These are phyloP conservation scores for Rhynchospora tenuis DNA, from an alignment of 176 grass and related monocot genomes.

Conservation along the genomic window DNA sequence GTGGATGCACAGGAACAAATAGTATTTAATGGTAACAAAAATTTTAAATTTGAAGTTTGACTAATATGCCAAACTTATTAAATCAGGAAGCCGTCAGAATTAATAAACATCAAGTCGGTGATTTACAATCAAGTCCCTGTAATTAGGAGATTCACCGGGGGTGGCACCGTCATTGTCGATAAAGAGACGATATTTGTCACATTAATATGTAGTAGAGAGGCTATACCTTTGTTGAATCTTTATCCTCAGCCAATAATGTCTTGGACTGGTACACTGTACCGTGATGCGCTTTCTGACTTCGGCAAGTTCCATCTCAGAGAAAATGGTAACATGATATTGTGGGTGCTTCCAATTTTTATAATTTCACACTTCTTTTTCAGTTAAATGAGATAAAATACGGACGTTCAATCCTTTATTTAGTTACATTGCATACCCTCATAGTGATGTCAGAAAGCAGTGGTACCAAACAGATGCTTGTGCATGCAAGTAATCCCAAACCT, in stretches of 20 bases:
- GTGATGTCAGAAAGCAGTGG: not conserved
- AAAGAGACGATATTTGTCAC: constrained; percentile 70
- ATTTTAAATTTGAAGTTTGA: constrained; percentile 13
- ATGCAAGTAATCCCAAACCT: not conserved
- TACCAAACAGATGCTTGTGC: not conserved
- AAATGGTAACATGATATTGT: constrained; percentile 50
- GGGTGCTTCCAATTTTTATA: not conserved
- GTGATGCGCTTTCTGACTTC: constrained; percentile 32
- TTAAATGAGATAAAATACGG: not conserved
- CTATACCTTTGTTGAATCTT: constrained; percentile 48
- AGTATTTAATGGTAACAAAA: not conserved
- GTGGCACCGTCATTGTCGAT: constrained; percentile 83
- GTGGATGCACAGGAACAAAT: no score
- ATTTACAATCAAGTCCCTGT: constrained; percentile 50
- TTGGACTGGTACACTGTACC: constrained; percentile 68
- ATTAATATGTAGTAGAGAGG: constrained; percentile 78
- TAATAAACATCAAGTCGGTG: constrained; percentile 53
- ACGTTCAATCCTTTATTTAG: not conserved
- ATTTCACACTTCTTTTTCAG: not conserved
- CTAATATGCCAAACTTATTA: constrained; percentile 13
- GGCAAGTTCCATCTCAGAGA: constrained; percentile 71
- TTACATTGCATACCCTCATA: not conserved
- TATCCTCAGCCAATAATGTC: constrained; percentile 81
- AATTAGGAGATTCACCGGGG: constrained; percentile 74
- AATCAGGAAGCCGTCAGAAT: constrained; percentile 68